phyloP scores from a whole-genome alignment of 2,329 filamentous ascomycete species.

The Stylonectria norvegica region DNA sequence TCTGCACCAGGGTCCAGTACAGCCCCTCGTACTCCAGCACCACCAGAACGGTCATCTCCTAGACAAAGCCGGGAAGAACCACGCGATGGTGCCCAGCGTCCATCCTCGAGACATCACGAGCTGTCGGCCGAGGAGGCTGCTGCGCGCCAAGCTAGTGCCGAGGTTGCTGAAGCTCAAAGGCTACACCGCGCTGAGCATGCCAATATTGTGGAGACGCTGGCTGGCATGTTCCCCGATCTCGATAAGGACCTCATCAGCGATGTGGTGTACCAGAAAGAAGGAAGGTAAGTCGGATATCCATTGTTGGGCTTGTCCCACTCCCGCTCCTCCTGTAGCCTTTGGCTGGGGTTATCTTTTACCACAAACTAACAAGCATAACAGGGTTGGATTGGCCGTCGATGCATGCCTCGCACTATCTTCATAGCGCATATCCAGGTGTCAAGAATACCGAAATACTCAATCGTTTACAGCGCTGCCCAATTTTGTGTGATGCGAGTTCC shows the following conservation, averaged over 20 bases:
- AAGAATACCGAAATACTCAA: slow-evolving; percentile 7
- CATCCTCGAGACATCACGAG: slow-evolving; percentile 38
- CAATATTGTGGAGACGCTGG: slow-evolving; percentile 88
- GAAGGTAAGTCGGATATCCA: slow-evolving; percentile 60
- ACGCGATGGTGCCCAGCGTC: slow-evolving; percentile 32
- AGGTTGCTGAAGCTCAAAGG: slow-evolving; percentile 80
- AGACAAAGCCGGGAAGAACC: slow-evolving; percentile 31
- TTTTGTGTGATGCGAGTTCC: too few species aligned
- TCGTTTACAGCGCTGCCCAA: too few species aligned
- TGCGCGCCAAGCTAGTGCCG: slow-evolving; percentile 84
- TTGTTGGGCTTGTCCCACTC: too few species aligned
- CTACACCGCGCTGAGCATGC: slow-evolving; percentile 81
- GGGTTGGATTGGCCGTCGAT: slow-evolving; percentile 81
- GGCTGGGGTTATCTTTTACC: neutral
- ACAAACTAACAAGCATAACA: slow-evolving; percentile 33
- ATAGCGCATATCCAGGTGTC: slow-evolving; percentile 23
- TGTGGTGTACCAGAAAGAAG: slow-evolving; percentile 93
- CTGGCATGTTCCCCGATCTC: slow-evolving; percentile 94
- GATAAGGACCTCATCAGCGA: slow-evolving; percentile 95
- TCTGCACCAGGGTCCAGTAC: slow-evolving; percentile 32
- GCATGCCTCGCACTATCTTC: slow-evolving; percentile 70
- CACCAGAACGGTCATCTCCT: slow-evolving; percentile 31
- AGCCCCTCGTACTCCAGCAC: slow-evolving; percentile 37
- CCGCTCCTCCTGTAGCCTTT: too few species aligned
- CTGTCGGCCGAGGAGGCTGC: slow-evolving; percentile 81